These are phyloP conservation scores for Boeremia exigua DNA, from an alignment of 2,329 filamentous ascomycete genomes.

Conservation along the genomic window DNA sequence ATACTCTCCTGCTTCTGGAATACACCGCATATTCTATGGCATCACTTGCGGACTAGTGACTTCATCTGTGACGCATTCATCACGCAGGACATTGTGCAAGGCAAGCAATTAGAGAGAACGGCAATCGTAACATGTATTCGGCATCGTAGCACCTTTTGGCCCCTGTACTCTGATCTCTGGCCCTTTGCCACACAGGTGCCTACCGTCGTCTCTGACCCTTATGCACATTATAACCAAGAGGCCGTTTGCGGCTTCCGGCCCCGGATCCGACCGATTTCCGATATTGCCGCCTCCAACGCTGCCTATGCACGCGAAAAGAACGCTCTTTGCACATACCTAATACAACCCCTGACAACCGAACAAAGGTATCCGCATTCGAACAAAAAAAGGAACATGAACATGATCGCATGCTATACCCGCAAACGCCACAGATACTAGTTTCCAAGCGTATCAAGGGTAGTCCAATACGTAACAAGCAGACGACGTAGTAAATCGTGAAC, in stretches of 20 bases:
- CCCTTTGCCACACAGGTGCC: constrained; percentile 16
- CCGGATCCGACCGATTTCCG: background rate
- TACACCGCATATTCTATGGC: constrained; percentile 27
- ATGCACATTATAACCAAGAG: constrained; percentile 24
- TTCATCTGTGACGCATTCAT: constrained; percentile 14
- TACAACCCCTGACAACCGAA: constrained; percentile 29
- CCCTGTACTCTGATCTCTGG: constrained; percentile 8
- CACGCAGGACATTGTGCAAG: constrained; percentile 16
- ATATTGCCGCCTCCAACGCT: constrained; percentile 4
- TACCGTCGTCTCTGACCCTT: background rate
- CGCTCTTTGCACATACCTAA: constrained; percentile 25
- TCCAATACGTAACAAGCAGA: constrained; percentile 28
- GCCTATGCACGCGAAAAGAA: constrained; percentile 16
- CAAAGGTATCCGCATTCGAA: constrained; percentile 43
- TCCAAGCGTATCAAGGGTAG: constrained; percentile 24
- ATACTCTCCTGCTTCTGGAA: constrained; percentile 36
- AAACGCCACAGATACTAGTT: constrained; percentile 31
- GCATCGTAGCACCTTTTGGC: constrained; percentile 21
- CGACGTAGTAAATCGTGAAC: constrained; percentile 36
- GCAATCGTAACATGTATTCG: constrained; percentile 24
- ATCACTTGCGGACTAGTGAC: constrained; percentile 19
- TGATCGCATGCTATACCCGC: constrained; percentile 13
- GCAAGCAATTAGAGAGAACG: constrained; percentile 6
- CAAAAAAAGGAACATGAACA: constrained; percentile 14
- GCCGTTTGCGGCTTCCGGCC: background rate